Percentiles rank a stretch among this genome's conserved stretches.
Conservation (phyloP, 306 rosid species). For the Senna tora region DNA sequence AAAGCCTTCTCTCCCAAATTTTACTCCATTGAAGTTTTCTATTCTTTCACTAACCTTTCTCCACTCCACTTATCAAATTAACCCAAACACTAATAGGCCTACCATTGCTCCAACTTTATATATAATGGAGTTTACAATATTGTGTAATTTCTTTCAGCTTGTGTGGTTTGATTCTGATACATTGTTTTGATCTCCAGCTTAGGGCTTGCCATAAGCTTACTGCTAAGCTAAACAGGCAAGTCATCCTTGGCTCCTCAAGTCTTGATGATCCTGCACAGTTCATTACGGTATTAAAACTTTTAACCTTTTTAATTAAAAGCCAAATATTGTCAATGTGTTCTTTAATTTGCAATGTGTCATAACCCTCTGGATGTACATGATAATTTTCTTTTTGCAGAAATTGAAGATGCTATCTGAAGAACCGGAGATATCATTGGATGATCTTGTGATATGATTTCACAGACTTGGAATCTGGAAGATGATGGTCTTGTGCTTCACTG, state of each 20-base stretch:
- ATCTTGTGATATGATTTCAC: conserved; percentile 67
- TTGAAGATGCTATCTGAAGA: conserved; percentile 60
- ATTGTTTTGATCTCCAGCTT: conserved; percentile 62
- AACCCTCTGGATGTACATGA: conserved; percentile 15
- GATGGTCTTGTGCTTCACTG: conserved; percentile 30
- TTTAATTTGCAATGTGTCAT: conserved; percentile 23
- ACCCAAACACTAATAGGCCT: too few species aligned
- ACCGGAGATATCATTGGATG: conserved; percentile 75
- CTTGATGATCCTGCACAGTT: conserved; percentile 91
- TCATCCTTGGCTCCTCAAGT: conserved; percentile 84
- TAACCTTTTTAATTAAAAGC: not conserved
- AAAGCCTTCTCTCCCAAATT: too few species aligned
- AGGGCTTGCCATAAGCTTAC: conserved; percentile 94
- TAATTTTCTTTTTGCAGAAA: conserved; percentile 56
- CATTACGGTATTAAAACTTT: conserved; percentile 63
- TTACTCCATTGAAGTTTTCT: too few species aligned
- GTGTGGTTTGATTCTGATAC: conserved; percentile 31
- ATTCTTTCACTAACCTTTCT: too few species aligned
- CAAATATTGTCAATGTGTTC: too few species aligned
- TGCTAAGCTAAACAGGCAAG: conserved; percentile 81
- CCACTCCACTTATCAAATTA: too few species aligned
- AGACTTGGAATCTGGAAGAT: conserved; percentile 35
- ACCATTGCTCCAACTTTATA: too few species aligned
- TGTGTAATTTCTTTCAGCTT: conserved; percentile 16
- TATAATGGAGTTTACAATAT: not conserved